Evolutionary conservation across 2,329 filamentous ascomycete genomes (phyloP), one percentile per base, ranked within the genome.

Genomic region (Aspergillus pseudoviridinutans): DNA sequence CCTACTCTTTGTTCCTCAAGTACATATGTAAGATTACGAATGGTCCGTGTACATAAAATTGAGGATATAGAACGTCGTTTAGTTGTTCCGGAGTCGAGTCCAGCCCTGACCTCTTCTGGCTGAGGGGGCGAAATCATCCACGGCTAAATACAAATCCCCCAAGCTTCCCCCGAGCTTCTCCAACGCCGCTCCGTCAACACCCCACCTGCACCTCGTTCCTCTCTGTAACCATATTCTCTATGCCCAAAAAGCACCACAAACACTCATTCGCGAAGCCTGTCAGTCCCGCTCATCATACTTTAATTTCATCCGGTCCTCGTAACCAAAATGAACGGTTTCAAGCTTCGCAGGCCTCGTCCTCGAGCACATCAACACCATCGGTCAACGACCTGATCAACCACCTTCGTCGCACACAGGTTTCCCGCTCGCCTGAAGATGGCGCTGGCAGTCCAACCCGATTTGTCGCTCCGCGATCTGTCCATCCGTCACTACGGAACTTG

Each of bases 371-470:
- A 9, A 60, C 65, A 50, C 65, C 63, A 28, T 77, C 77, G 5
- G 78, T 80, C 61, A 80, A 80, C 60, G 78, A 79, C 56, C 66
- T 80, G 58, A 78, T 80, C 58, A 68, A 71, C 50, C 77, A 79
- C 44, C 76, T 80, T 10, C 77, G 78, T 38, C 75, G 74, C 42
- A 74, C 74, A 1, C 77, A 79, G 59, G 62, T 71, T 8, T 65
- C 66, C 42, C 56, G 51, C 27, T 53, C 68, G 27, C 28, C 61
- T 9, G 64, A 66, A 1, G 65, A 66, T 44, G 61, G 59, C 9
- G 25, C 60, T 8, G 47, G 61, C 20, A 62, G 50, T 28, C 56
- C 61, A 6, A 51, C 63, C 5, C 60, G 58, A 42, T 61, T 68
- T 49, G 57, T 68, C 2, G 58, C 68, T 1, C 63, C 71, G 10